Conservation (phyloP, 768 basidiomycete species). For the Tremella fuciformis region DNA sequence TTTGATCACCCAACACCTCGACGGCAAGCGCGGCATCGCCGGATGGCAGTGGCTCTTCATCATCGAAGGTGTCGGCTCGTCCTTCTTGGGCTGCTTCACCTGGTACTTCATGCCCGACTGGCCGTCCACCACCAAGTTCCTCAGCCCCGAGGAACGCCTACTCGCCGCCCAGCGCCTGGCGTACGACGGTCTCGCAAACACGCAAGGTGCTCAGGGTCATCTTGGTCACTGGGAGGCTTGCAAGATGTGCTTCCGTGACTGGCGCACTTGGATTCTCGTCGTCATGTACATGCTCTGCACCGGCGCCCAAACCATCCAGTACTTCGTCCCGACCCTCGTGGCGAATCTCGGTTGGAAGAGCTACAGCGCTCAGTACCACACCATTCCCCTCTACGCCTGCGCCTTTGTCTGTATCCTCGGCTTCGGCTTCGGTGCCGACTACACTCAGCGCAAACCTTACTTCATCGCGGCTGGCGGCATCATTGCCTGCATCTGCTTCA, state of each 20-base stretch:
- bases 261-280: constrained; percentile 37
- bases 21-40: constrained; percentile 39
- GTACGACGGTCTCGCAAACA: constrained; percentile 45
- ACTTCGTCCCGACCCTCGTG: constrained; percentile 47
- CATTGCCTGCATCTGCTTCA: constrained; percentile 44
- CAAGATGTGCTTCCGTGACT: constrained; percentile 34
- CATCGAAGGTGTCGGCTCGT: constrained; percentile 42
- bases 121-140: constrained; percentile 51
- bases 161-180: constrained; percentile 50
- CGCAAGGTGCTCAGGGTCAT: constrained; percentile 33
- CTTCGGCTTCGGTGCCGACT: constrained; percentile 49
- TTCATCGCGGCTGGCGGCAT: constrained; percentile 36
- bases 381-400: constrained; percentile 46
- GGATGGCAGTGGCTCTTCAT: constrained; percentile 48
- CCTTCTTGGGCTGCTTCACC: constrained; percentile 39
- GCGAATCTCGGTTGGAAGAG: constrained; percentile 44
- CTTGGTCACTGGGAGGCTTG: constrained; percentile 40
- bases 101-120: constrained; percentile 51
- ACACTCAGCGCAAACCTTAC: constrained; percentile 42
- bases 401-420: constrained; percentile 42
- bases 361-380: constrained; percentile 48
- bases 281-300: constrained; percentile 50
- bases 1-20: constrained; percentile 48
- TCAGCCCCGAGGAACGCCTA: constrained; percentile 49
- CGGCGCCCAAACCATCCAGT: constrained; percentile 49